Evolutionary conservation across 345 rosid species (phyloP).

Genomic region (Brassica incana): DNA sequence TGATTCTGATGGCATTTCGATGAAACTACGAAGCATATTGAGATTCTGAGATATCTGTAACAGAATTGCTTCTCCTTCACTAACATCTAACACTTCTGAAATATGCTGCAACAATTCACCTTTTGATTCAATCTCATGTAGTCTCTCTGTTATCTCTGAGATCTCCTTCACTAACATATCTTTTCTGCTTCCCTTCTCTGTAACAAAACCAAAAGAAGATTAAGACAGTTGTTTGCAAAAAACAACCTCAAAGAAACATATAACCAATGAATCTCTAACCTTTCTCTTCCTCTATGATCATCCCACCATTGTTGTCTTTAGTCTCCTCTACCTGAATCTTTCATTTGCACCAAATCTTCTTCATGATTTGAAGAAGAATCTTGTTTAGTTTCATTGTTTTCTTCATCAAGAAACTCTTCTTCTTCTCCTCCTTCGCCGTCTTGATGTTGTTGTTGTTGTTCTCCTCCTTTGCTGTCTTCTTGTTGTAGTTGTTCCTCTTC

Average conservation of each 20-base stretch:
- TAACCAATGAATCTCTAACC: constrained; percentile 9
- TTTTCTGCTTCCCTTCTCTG: constrained; percentile 34
- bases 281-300: constrained; percentile 19
- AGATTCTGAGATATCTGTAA: constrained; percentile 49
- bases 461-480: background rate
- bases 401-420: constrained; percentile 1
- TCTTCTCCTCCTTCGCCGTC: background rate
- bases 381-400: background rate
- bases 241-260: background rate
- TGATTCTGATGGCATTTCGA: constrained; percentile 40
- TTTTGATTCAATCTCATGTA: constrained; percentile 47
- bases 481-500: constrained; percentile 7
- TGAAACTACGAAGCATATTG: constrained; percentile 46
- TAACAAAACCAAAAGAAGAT: background rate
- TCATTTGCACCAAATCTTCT: constrained; percentile 38
- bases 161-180: constrained; percentile 35
- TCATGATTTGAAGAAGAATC: constrained; percentile 29
- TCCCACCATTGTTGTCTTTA: constrained; percentile 7
- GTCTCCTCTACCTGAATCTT: constrained; percentile 23
- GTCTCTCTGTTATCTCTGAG: constrained; percentile 43
- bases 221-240: constrained; percentile 12
- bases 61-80: constrained; percentile 44
- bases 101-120: constrained; percentile 39
- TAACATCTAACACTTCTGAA: constrained; percentile 32
- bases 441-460: background rate